A percentile compares a stretch with the other conserved stretches of the same genome.
These are phyloP conservation scores for Handroanthus guayacan DNA, from an alignment of 257 asterid species.

Conservation along the genomic window DNA sequence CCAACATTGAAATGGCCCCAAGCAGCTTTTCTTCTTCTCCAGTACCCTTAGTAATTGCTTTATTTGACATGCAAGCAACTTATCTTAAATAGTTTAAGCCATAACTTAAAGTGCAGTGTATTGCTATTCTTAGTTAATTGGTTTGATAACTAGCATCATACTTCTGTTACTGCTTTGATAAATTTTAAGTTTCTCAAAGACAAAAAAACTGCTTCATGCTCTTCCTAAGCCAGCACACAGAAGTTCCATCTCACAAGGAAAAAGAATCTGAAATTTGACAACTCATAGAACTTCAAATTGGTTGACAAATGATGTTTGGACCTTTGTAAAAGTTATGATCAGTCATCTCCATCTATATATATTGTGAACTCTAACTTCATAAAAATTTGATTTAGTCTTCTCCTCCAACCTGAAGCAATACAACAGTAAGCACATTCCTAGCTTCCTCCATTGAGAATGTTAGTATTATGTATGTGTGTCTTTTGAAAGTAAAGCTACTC, in stretches of 20 bases:
- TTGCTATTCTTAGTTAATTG: neutral
- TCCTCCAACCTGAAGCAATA: neutral
- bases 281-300: neutral
- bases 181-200: neutral
- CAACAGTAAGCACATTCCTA: neutral
- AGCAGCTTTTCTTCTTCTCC: neutral
- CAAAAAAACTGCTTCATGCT: neutral
- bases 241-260: neutral
- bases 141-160: neutral
- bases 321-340: neutral
- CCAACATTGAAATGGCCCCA: conserved; percentile 1
- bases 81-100: neutral
- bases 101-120: neutral
- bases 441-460: neutral
- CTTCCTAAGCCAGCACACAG: neutral
- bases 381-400: neutral
- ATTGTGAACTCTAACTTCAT: conserved; percentile 1
- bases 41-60: neutral
- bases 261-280: neutral
- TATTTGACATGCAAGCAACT: conserved; percentile 16
- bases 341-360: neutral
- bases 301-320: neutral
- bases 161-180: neutral
- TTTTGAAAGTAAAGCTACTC: neutral
- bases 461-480: neutral